Percentiles rank a stretch among this genome's conserved stretches.
Evolutionary conservation across 192 early-diverging fungal species (phyloP).

Genomic region (Backusella psychrophila): DNA sequence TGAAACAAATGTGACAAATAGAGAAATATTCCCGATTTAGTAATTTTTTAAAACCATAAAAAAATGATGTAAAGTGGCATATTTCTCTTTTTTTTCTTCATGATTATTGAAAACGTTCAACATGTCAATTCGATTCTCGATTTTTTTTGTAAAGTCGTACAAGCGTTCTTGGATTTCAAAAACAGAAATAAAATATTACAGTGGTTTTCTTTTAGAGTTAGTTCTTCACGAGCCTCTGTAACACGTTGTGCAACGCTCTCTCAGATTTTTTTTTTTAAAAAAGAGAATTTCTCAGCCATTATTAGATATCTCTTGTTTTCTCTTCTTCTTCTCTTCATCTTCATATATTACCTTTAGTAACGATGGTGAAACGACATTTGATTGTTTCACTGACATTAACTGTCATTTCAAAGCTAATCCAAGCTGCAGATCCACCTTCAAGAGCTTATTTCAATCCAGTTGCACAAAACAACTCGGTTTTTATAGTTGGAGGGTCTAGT

Average conservation of each 20-base stretch:
- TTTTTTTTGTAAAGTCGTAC: background rate
- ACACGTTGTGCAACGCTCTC: background rate
- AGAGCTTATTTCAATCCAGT: background rate
- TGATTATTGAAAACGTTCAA: background rate
- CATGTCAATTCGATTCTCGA: background rate
- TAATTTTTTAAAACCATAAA: background rate
- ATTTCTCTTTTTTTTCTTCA: background rate
- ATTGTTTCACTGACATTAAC: conserved; percentile 2
- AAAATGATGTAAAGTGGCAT: background rate
- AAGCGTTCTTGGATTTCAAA: background rate
- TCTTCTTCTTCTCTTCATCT: background rate
- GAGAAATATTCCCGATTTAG: background rate
- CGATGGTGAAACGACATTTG: background rate
- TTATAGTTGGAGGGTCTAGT: background rate
- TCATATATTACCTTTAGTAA: background rate
- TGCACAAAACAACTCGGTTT: background rate
- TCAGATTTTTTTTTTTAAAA: background rate
- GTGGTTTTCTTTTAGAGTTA: background rate
- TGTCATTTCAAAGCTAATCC: background rate
- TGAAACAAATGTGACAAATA: background rate
- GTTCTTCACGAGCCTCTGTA: conserved; percentile 9
- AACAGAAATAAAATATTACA: conserved; percentile 2
- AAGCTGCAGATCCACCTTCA: background rate
- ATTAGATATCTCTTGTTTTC: background rate
- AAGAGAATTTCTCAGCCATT: background rate